Evolutionary conservation across 306 rosid genomes (phyloP), one percentile per base, ranked within the genome.

Genomic region (Vachellia collinsii): DNA sequence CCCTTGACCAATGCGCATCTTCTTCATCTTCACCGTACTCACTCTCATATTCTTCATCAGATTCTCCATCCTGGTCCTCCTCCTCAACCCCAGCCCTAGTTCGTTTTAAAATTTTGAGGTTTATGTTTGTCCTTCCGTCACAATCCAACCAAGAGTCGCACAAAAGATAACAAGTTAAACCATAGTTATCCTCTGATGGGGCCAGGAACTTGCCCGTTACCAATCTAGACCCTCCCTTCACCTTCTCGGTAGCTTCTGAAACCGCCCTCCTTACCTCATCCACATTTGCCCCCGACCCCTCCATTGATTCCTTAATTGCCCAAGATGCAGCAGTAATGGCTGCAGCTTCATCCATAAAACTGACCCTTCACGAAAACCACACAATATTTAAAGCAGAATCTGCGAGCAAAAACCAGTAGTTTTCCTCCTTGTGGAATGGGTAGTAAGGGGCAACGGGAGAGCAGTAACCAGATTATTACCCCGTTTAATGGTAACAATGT

Each of bases 111-210:
- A 94, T 43, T 81, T 92, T 94, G 65, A 91, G 51, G 80, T 93
- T 94, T 65, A 93, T 70, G 70, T 90, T 86, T 72, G 93, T 83
- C 85, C 77, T 90, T 65, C 83, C 88, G 84, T 94, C 99, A 41
- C 97, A 94, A 53, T 97, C 99, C 63, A 91, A 82, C 99, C 99
- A 94, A 64, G 97, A 89, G 81, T 94, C 97, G 23, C 99, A 93
- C 86, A 93, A 83, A 72, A 92, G 87, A 84, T 89, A 91, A 80
- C 95, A 83, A 14, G 93, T 91, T 89, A 93, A 89, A 84, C 82
- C 83, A 84, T 88, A 94, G 82, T 84, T 94, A 19, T 97, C 99
- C 80, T 94, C 97, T 13, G 90, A 72, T 4, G 97, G 99, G 76
- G 97, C 95, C 61, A 89, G 97, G 83, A 94, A 83, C 88, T 90